Base-by-base conservation (phyloP, 78 protist species). In the Parvularia atlantis region DNA sequence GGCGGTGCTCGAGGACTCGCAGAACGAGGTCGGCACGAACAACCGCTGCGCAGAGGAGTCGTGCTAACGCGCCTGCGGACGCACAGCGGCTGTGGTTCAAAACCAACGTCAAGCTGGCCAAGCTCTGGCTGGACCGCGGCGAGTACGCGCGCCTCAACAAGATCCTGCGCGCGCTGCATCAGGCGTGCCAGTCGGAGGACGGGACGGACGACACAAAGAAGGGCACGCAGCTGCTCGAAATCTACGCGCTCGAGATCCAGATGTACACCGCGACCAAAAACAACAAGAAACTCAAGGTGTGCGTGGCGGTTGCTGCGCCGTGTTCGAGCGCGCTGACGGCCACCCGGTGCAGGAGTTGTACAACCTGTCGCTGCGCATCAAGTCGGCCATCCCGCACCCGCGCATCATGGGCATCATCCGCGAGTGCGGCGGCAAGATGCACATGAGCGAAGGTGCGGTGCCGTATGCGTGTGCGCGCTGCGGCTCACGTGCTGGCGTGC, bases 391-490 rank as follows among this genome's bases (percentile, higher is more conserved):
- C 56, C 93, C 95, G 19, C 93, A 91, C 74, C 99, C 99, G n/a
- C 67, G 85, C 30, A 89, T 82, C 68, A 75, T 87, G 89, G 99
- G 99, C 53, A 80, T 94, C 43, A 92, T 95, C 30, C 81, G 90
- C 64, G 97, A 95, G 78, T 85, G 95, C 61, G 97, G 97, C 54
- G 95, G 95, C 30, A 90, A 91, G 76, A 93, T 90, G 94, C 84
- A 85, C 82, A 83, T 95, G 95, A 56, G 73, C 53, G 93, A 89
- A 57, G 83, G 81, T 31, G n/a, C n/a, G n/a, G n/a, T n/a, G n/a
- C n/a, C n/a, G n/a, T n/a, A n/a, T n/a, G n/a, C n/a, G n/a, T n/a
- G n/a, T n/a, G n/a, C n/a, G n/a, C n/a, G n/a, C n/a, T n/a, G n/a
- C n/a, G n/a, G n/a, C n/a, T n/a, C n/a, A n/a, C n/a, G n/a, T n/a